Evolutionary conservation across 2,329 filamentous ascomycete genomes (phyloP), one percentile per base, ranked within the genome.

Genomic region (Exophiala dermatitidis): DNA sequence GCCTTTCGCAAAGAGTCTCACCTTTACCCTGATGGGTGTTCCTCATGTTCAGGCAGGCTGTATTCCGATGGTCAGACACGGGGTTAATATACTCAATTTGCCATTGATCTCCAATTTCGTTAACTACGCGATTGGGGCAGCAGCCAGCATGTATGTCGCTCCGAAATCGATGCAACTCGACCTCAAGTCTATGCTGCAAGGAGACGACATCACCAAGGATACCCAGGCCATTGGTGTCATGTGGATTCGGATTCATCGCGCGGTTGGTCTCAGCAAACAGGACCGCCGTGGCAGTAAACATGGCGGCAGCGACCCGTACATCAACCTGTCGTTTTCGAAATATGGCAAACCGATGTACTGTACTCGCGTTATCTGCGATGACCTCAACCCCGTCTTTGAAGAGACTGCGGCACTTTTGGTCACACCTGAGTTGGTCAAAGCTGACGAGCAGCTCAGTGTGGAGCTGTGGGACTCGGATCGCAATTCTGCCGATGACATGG

Each of bases 321-420:
- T 97, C 67, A 96, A 91, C 32, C 78, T 97, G 34, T 85, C 87
- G 38, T 97, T 94, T 75, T 94, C 88, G 64, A 96, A 97, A 69
- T 97, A 96, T 63, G 88, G 87, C 52, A 98, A 98, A 72, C 91
- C 91, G 1, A 94, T 95, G 81, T 97, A 95, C 71, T 96, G 90
- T 70, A 97, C 93, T 1, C 84, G 93, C 45, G 90, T 97, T 48
- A 96, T 97, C 59, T 89, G 91, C 48, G 91, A 97, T 65, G 86
- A 96, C 62, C 78, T 95, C 50, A 95, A 97, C 65, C 93, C 93
- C 0, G 78, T 95, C 3, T 97, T 94, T 75, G 87, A 93, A 64
- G 93, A 97, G 71, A 87, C 82, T 1, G 84, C 88, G 41, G 90
- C 88, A 1, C 76, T 97, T 12, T 74, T 96, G 10, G 88, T 98